These are phyloP conservation scores for Plenodomus biglobosus DNA, from an alignment of 2,329 filamentous ascomycete genomes.

Conservation along the genomic window DNA sequence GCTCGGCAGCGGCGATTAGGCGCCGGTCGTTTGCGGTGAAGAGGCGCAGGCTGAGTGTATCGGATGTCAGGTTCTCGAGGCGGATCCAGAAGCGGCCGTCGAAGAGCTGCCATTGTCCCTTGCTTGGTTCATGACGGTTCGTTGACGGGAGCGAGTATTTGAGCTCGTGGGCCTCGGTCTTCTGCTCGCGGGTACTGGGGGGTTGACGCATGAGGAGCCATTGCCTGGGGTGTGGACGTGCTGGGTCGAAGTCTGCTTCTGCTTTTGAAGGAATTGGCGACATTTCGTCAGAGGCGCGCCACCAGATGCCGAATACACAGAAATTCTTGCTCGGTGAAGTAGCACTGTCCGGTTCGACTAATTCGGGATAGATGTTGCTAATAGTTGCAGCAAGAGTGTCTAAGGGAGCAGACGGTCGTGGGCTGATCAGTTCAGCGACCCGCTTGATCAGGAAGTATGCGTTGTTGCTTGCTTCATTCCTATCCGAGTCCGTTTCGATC, in stretches of 20 bases:
- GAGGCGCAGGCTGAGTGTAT: conserved; percentile 44
- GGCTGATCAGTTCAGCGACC: conserved; percentile 54
- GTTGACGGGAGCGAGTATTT: conserved; percentile 13
- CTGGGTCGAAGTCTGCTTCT: conserved; percentile 2
- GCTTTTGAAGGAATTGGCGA: conserved; percentile 15
- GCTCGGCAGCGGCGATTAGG: conserved; percentile 3
- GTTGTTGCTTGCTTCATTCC: conserved; percentile 24
- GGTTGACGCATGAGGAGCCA: conserved; percentile 36
- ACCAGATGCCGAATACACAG: conserved; percentile 27
- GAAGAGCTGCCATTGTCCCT: conserved; percentile 50
- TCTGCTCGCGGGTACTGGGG: background rate
- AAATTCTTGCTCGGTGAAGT: conserved; percentile 11
- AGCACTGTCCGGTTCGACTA: conserved; percentile 9
- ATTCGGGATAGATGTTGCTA: conserved; percentile 46
- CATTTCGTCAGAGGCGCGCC: conserved; percentile 20
- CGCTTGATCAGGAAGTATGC: conserved; percentile 52
- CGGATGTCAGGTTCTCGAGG: conserved; percentile 39
- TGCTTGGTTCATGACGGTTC: background rate
- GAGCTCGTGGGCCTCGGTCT: background rate
- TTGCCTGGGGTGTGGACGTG: conserved; percentile 14
- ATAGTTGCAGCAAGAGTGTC: conserved; percentile 48
- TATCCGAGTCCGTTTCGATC: conserved; percentile 18
- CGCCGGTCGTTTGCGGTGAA: conserved; percentile 22
- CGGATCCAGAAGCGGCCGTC: conserved; percentile 61
- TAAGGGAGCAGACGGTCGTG: conserved; percentile 48